Conservation (phyloP, 2,329 filamentous ascomycete genomes). For the Erysiphe pulchra region DNA sequence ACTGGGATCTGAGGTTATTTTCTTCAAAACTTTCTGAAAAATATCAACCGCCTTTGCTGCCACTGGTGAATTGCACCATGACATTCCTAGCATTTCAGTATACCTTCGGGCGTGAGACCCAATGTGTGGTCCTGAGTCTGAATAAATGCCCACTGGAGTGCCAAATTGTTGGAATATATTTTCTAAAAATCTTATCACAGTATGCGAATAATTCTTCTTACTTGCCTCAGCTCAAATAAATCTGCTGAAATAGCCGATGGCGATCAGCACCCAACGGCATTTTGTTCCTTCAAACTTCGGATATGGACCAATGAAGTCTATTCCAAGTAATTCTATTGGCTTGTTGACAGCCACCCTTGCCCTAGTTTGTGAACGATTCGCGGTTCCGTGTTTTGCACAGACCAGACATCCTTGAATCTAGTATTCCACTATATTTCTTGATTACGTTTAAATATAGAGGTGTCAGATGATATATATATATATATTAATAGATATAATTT, state of each 20-base stretch:
- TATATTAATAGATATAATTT: too few relatives aligned
- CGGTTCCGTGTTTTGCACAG: not conserved
- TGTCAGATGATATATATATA: not conserved
- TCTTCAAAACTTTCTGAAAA: not conserved
- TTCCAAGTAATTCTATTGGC: not conserved
- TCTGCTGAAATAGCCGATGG: conserved; percentile 1
- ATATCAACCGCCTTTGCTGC: not conserved
- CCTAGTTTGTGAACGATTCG: not conserved
- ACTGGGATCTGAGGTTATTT: not conserved
- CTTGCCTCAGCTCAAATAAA: not conserved
- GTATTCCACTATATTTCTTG: not conserved
- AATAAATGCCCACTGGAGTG: not conserved
- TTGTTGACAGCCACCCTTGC: not conserved
- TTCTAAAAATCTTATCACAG: not conserved
- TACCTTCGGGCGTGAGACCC: not conserved
- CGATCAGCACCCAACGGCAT: not conserved
- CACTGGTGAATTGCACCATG: not conserved
- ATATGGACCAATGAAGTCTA: not conserved
- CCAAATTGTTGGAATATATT: not conserved
- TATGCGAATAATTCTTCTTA: not conserved
- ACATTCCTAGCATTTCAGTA: not conserved
- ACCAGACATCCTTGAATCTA: not conserved
- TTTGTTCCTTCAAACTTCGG: not conserved
- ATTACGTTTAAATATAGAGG: too few relatives aligned
- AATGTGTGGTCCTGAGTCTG: not conserved